These are phyloP conservation scores for Alternaria tenuissima DNA, from an alignment of 2,329 filamentous ascomycete species.

Conservation along the genomic window DNA sequence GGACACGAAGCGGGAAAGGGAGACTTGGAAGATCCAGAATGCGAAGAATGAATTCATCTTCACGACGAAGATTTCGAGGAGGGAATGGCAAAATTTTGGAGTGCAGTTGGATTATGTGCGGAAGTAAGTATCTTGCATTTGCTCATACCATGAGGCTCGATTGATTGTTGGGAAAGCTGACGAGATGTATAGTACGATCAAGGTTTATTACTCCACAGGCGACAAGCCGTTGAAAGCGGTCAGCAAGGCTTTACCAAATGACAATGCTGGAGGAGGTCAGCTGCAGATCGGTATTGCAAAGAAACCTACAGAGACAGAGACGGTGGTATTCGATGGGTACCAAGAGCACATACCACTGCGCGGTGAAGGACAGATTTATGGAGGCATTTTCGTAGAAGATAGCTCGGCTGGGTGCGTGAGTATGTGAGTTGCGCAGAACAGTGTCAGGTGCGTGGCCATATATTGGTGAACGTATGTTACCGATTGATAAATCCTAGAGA, in stretches of 20 bases:
- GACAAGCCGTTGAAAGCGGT: conserved; percentile 4
- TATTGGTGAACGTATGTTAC: no score
- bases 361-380: conserved; percentile 41
- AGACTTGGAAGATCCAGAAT: no score
- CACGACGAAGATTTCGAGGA: no score
- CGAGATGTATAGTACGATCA: no score
- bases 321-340: conserved; percentile 37
- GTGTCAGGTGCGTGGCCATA: no score
- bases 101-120: conserved; percentile 33
- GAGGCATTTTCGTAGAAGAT: conserved; percentile 44
- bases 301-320: conserved; percentile 41
- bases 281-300: conserved; percentile 41
- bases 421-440: conserved; percentile 9
- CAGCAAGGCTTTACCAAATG: conserved; percentile 25
- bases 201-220: no score
- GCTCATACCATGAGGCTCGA: background rate
- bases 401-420: conserved; percentile 33
- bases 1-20: conserved; percentile 10
- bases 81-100: conserved; percentile 40
- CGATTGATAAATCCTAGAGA: background rate
- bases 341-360: conserved; percentile 28
- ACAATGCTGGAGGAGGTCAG: conserved; percentile 37
- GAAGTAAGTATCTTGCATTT: conserved; percentile 22
- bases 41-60: no score
- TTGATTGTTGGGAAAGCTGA: no score